phyloP scores from a whole-genome alignment of 805 yeast genomes.

The Zygoascus bituminiphila region DNA sequence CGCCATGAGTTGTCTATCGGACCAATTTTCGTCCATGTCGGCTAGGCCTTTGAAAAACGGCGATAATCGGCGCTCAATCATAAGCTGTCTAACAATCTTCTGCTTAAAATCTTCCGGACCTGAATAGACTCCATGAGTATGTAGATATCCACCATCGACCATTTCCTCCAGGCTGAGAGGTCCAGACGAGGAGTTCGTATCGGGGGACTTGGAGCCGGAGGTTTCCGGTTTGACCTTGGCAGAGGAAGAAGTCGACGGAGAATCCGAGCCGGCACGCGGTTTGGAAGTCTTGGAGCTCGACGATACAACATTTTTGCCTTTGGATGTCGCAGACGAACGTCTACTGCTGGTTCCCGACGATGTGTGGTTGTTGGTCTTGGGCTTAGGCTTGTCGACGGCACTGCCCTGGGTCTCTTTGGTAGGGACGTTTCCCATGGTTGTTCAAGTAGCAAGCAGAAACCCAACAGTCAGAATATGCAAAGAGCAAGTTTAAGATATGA shows the following conservation, averaged over 20 bases:
- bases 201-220: background rate
- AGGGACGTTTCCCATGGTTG: conserved; percentile 17
- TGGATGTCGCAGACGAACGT: background rate
- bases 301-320: background rate
- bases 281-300: background rate
- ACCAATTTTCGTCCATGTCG: conserved; percentile 66
- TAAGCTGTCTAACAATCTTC: conserved; percentile 60
- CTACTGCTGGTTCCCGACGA: background rate
- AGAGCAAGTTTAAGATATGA: too few species aligned
- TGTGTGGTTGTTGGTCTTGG: background rate
- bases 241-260: background rate
- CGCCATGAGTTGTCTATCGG: conserved; percentile 54
- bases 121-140: conserved; percentile 84
- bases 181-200: background rate
- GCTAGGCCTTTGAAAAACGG: conserved; percentile 89
- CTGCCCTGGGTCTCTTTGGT: conserved; percentile 11
- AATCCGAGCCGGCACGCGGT: background rate
- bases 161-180: conserved; percentile 38
- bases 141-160: conserved; percentile 91
- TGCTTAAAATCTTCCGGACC: conserved; percentile 67
- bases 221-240: background rate
- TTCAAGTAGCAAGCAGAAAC: too few species aligned
- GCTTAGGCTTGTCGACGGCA: background rate
- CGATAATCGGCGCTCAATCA: conserved; percentile 63
- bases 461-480: too few species aligned